These are phyloP conservation scores for Puccinia hordei DNA, from an alignment of 1,284 basidiomycete genomes.

Conservation along the genomic window DNA sequence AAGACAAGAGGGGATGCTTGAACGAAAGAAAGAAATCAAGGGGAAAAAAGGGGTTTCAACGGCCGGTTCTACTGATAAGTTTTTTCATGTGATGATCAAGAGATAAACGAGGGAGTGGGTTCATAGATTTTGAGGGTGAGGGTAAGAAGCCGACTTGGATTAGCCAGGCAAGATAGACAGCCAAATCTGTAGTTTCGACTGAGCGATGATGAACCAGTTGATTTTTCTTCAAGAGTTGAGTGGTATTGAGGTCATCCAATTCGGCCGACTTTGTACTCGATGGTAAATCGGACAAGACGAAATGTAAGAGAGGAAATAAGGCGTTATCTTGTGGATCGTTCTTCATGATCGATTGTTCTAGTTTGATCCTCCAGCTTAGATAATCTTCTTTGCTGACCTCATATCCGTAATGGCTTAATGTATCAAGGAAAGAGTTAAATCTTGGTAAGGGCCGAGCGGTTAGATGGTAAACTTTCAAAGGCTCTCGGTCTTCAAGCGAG, in stretches of 20 bases:
- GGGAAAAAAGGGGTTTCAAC: not conserved
- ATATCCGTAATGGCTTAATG: constrained; percentile 80
- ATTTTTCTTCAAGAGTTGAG: constrained; percentile 64
- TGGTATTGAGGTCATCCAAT: constrained; percentile 83
- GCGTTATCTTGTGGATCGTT: constrained; percentile 80
- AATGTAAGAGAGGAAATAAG: constrained; percentile 93
- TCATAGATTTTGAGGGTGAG: constrained; percentile 60
- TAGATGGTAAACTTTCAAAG: constrained; percentile 79
- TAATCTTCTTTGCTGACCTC: constrained; percentile 79
- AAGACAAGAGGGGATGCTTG: not conserved
- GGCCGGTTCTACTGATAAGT: constrained; percentile 43
- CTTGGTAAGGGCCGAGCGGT: constrained; percentile 82
- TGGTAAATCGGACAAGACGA: constrained; percentile 94
- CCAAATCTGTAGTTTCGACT: constrained; percentile 67
- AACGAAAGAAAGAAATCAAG: constrained; percentile 13
- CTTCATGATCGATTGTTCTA: constrained; percentile 93
- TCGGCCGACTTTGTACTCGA: constrained; percentile 93
- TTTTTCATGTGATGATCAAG: constrained; percentile 35
- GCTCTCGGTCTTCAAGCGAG: constrained; percentile 60
- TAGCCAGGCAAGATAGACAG: constrained; percentile 91
- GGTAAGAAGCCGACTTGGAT: constrained; percentile 83
- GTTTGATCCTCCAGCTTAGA: constrained; percentile 81
- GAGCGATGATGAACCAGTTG: constrained; percentile 53
- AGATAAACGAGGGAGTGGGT: not conserved
- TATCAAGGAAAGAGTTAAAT: constrained; percentile 83